phyloP scores from a whole-genome alignment of 805 yeast species.

The Lachancea nothofagi region DNA sequence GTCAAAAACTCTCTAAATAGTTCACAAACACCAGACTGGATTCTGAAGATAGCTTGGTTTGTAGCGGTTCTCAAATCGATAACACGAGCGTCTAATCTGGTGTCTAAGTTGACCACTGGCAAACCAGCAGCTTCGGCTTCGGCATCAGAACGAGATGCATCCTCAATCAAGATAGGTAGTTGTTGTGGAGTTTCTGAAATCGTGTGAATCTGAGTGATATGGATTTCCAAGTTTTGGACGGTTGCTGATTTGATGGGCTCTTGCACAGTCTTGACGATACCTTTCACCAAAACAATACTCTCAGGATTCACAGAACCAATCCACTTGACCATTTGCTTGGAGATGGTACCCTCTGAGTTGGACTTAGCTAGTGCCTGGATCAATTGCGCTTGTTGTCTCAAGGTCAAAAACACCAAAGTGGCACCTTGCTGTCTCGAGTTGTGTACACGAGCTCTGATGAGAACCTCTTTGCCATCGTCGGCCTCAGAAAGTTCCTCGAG shows the following conservation, averaged over 20 bases:
- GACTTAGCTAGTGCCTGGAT: constrained; percentile 83
- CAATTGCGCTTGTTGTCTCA: constrained; percentile 81
- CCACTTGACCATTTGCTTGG: constrained; percentile 97
- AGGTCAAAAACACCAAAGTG: constrained; percentile 81
- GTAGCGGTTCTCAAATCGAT: constrained; percentile 95
- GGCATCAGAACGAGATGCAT: constrained; percentile 90
- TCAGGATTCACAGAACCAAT: constrained; percentile 80
- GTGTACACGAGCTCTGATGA: constrained; percentile 92
- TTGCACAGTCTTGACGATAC: constrained; percentile 74
- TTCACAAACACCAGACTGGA: constrained; percentile 82
- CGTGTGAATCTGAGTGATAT: constrained; percentile 63
- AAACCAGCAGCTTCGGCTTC: constrained; percentile 88
- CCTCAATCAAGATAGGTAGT: constrained; percentile 92
- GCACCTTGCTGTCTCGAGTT: constrained; percentile 94
- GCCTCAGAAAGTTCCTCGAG: constrained; percentile 43
- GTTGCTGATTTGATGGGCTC: constrained; percentile 89
- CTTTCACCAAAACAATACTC: constrained; percentile 86
- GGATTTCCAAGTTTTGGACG: constrained; percentile 83
- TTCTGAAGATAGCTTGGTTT: constrained; percentile 93
- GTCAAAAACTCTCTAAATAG: constrained; percentile 85
- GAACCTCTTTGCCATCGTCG: constrained; percentile 67
- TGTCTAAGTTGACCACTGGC: constrained; percentile 93
- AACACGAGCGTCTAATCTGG: constrained; percentile 90
- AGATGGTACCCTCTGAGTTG: constrained; percentile 59
- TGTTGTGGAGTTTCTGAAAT: constrained; percentile 87